Percentiles rank a stretch among this genome's conserved stretches.
These are phyloP conservation scores for Irpex sp. DNA, from an alignment of 1,284 basidiomycete species.

Conservation along the genomic window DNA sequence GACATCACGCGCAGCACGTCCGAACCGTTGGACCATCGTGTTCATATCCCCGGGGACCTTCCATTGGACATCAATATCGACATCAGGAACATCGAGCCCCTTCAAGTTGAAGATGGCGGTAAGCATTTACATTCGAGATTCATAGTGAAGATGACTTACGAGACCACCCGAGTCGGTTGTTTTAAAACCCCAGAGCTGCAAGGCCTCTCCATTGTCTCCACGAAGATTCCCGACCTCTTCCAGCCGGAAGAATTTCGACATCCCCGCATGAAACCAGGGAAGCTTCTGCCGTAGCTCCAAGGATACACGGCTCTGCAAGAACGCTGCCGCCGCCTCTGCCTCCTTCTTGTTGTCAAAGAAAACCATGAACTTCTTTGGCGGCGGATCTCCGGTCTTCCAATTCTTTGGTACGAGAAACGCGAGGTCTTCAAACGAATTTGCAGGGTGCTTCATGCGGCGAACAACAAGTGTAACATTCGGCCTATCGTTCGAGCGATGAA, in stretches of 20 bases:
- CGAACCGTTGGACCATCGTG: conserved; percentile 17
- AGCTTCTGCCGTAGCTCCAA: conserved; percentile 13
- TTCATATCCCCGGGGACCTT: conserved; percentile 6
- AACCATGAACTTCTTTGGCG: background rate
- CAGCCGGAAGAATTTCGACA: conserved; percentile 12
- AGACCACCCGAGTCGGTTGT: conserved; percentile 33
- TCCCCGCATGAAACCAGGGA: conserved; percentile 19
- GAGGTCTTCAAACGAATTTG: background rate
- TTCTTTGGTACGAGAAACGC: conserved; percentile 5
- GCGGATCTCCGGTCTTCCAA: conserved; percentile 7
- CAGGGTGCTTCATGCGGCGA: conserved; percentile 1
- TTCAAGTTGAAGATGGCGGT: conserved; percentile 2
- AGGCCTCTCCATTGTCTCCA: conserved; percentile 1
- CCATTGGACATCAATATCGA: conserved; percentile 32
- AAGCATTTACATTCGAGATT: too few species aligned
- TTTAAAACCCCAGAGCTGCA: conserved; percentile 20
- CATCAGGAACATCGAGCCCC: conserved; percentile 32
- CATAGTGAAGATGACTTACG: conserved; percentile 19
- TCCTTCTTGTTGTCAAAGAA: conserved; percentile 22
- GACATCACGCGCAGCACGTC: conserved; percentile 14
- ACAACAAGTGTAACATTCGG: conserved; percentile 1
- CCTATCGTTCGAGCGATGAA: conserved; percentile 5
- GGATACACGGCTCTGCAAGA: conserved; percentile 13
- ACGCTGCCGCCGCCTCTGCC: conserved; percentile 6
- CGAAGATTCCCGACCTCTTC: conserved; percentile 16